Evolutionary conservation across 805 yeast species (phyloP).

Genomic region (Wickerhamiella slavikovae): DNA sequence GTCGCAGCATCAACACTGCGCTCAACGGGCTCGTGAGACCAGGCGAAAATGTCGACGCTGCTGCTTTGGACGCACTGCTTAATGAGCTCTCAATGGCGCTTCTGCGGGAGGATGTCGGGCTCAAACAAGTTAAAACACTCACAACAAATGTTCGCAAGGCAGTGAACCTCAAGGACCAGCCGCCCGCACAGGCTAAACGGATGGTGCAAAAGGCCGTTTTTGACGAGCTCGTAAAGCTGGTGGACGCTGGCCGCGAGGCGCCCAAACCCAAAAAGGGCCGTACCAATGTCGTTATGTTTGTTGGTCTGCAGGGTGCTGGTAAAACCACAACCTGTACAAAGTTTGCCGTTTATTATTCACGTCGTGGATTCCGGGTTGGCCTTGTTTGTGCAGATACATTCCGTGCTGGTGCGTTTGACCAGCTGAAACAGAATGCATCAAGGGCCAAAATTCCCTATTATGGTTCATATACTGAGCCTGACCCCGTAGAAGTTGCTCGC

Average conservation of each 20-base stretch:
- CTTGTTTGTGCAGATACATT: slow-evolving; percentile 97
- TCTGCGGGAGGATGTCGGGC: slow-evolving; percentile 84
- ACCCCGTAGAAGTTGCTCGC: slow-evolving; percentile 77
- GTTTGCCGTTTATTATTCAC: slow-evolving; percentile 80
- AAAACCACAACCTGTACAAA: slow-evolving; percentile 96
- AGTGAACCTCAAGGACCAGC: slow-evolving; percentile 32
- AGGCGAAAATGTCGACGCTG: slow-evolving; percentile 31
- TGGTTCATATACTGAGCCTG: slow-evolving; percentile 89
- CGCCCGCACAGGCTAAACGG: slow-evolving; percentile 49
- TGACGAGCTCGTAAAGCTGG: slow-evolving; percentile 75
- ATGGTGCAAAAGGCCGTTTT: slow-evolving; percentile 77
- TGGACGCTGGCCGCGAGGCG: slow-evolving; percentile 39
- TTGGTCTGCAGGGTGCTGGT: slow-evolving; percentile 97
- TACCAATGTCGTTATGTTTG: slow-evolving; percentile 79
- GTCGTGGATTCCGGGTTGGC: slow-evolving; percentile 87
- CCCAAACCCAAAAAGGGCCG: slow-evolving; percentile 77
- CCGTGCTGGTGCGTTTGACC: slow-evolving; percentile 99
- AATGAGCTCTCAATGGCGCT: slow-evolving; percentile 82
- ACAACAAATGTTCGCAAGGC: slow-evolving; percentile 48
- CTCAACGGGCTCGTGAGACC: slow-evolving; percentile 42
- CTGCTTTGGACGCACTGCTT: slow-evolving; percentile 48
- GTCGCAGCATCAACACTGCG: slow-evolving; percentile 56
- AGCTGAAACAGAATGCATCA: slow-evolving; percentile 90
- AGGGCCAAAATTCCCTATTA: slow-evolving; percentile 85
- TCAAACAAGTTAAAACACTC: slow-evolving; percentile 56